Conservation (phyloP, 176 grass and related monocot genomes). For the bread wheat (Triticum aestivum) region IWGSC_CS_RefSeq_v2.1 NC_057809.1:476701469-476701968, state of each 20-base stretch:
- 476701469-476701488: slow-evolving; percentile 57
- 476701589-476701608: too few species aligned
- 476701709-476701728: too few species aligned
- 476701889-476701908: slow-evolving; percentile 83
- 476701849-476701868: slow-evolving; percentile 83
- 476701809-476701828: slow-evolving; percentile 31
- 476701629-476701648: too few species aligned
- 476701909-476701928: slow-evolving; percentile 81
- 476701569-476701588: not conserved
- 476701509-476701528: slow-evolving; percentile 23
- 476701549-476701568: slow-evolving; percentile 11
- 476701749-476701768: slow-evolving; percentile 89
- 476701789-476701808: slow-evolving; percentile 67
- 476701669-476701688: too few species aligned
- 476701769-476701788: slow-evolving; percentile 87
- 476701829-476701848: slow-evolving; percentile 50
- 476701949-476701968: slow-evolving; percentile 93
- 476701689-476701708: too few species aligned
- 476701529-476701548: slow-evolving; percentile 26
- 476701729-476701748: slow-evolving; percentile 60
- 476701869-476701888: slow-evolving; percentile 81
- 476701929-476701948: slow-evolving; percentile 85
- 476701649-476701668: too few species aligned
- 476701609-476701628: too few species aligned
- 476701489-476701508: slow-evolving; percentile 28